A percentile compares a stretch with the other conserved stretches of the same genome.
Conservation (phyloP, 163 green algal species). For the Trebouxiophyceae sp. region DNA sequence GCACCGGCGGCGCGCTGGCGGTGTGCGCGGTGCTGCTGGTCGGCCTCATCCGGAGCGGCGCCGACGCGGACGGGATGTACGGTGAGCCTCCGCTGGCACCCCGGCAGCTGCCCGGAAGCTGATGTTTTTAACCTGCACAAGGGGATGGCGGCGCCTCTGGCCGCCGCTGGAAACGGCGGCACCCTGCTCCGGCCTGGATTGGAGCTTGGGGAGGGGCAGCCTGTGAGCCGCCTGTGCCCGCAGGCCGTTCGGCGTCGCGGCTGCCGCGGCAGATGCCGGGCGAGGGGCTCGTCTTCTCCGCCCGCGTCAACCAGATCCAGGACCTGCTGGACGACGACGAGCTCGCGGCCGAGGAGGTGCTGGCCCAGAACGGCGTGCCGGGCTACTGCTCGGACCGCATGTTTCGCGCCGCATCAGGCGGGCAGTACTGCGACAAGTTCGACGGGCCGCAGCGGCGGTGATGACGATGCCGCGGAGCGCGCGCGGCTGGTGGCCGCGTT, state of each 20-base stretch:
- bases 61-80: slow-evolving; percentile 52
- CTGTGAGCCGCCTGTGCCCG: no score
- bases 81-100: slow-evolving; percentile 15
- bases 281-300: slow-evolving; percentile 48
- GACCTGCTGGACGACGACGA: slow-evolving; percentile 60
- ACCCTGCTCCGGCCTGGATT: no score
- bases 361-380: slow-evolving; percentile 32
- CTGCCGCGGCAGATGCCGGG: slow-evolving; percentile 15
- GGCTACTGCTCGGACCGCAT: slow-evolving; percentile 30
- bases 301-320: slow-evolving; percentile 31
- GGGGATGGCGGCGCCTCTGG: neutral
- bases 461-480: no score
- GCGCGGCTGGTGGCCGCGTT: no score
- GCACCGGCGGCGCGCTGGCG: slow-evolving; percentile 32
- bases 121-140: neutral
- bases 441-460: no score
- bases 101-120: neutral
- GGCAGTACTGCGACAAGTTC: slow-evolving; percentile 37
- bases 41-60: slow-evolving; percentile 32
- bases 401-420: slow-evolving; percentile 37
- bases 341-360: slow-evolving; percentile 56
- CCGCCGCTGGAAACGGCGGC: neutral
- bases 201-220: no score
- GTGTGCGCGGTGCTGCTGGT: slow-evolving; percentile 32
- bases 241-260: no score